Conservation (phyloP, 192 early-diverging fungal genomes). For the Coemansia sp. region DNA sequence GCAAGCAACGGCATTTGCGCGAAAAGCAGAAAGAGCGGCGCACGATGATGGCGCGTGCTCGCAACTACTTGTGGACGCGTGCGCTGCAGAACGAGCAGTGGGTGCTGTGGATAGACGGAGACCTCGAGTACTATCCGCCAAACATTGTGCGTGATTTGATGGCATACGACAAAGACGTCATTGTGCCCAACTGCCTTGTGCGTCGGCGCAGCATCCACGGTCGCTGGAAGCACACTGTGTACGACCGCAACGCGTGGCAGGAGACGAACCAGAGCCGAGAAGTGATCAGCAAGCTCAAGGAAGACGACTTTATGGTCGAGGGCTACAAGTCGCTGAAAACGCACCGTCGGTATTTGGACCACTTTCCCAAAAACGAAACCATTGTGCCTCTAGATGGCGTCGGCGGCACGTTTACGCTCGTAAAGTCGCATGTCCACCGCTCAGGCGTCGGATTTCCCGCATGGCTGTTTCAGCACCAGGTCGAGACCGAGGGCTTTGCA, state of each 20-base stretch:
- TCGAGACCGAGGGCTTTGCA: slow-evolving; percentile 74
- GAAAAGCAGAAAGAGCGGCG: slow-evolving; percentile 61
- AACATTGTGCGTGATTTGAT: slow-evolving; percentile 62
- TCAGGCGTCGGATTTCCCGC: slow-evolving; percentile 65
- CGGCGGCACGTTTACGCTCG: slow-evolving; percentile 66
- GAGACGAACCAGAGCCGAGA: slow-evolving; percentile 60
- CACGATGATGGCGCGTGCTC: slow-evolving; percentile 60
- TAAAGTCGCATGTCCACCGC: slow-evolving; percentile 65
- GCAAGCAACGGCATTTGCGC: slow-evolving; percentile 60
- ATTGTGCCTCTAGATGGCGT: slow-evolving; percentile 65
- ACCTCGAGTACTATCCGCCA: slow-evolving; percentile 66
- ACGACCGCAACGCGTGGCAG: slow-evolving; percentile 71
- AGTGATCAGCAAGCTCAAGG: slow-evolving; percentile 44
- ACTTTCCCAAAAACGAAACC: slow-evolving; percentile 41
- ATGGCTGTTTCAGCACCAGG: slow-evolving; percentile 62
- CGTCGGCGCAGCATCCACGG: slow-evolving; percentile 32
- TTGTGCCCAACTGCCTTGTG: slow-evolving; percentile 64
- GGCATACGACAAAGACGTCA: slow-evolving; percentile 63
- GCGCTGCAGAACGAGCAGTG: slow-evolving; percentile 63
- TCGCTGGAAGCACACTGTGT: slow-evolving; percentile 57
- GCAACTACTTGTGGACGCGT: slow-evolving; percentile 62
- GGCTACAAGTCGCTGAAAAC: slow-evolving; percentile 50
- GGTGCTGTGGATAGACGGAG: slow-evolving; percentile 75
- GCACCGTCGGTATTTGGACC: slow-evolving; percentile 45
- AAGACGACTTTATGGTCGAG: slow-evolving; percentile 42